phyloP scores from a whole-genome alignment of 2,329 filamentous ascomycete species.

The Botrytis hyacinthi region DNA sequence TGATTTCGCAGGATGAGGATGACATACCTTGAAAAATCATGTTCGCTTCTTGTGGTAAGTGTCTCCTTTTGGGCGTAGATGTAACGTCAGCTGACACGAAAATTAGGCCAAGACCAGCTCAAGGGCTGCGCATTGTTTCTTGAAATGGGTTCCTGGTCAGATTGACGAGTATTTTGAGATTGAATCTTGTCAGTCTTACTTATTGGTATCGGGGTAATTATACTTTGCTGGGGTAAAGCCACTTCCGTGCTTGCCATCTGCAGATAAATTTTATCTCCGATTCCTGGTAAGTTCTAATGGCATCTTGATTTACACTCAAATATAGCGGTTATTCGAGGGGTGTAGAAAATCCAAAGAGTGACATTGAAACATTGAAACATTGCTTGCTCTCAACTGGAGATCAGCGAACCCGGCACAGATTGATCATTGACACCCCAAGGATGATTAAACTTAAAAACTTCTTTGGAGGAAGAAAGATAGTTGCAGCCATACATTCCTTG shows the following conservation, averaged over 20 bases:
- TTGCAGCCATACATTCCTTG: not conserved
- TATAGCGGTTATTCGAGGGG: not conserved
- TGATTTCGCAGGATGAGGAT: constrained; percentile 14
- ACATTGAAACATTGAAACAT: not conserved
- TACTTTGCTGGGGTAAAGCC: not conserved
- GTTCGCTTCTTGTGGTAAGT: not conserved
- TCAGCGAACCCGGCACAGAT: not conserved
- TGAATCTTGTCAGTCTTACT: not conserved
- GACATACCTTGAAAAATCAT: constrained; percentile 4
- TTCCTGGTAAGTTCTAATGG: not conserved
- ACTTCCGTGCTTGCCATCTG: constrained; percentile 2
- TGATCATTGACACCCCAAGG: not conserved
- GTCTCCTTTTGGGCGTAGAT: constrained; percentile 2
- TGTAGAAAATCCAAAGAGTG: not conserved
- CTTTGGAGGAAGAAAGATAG: not conserved
- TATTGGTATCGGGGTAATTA: not conserved
- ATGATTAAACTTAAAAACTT: not conserved
- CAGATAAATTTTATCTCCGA: not conserved
- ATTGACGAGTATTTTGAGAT: constrained; percentile 9
- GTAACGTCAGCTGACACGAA: constrained; percentile 19
- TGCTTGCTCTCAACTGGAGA: not conserved
- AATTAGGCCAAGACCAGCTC: not conserved
- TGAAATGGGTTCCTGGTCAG: not conserved
- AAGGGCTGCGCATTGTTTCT: not conserved
- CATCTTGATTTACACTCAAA: not conserved